A percentile compares a stretch with the other conserved stretches of the same genome.
Evolutionary conservation across 2,329 filamentous ascomycete genomes (phyloP).

Genomic region (Nannizzia gypsea): DNA sequence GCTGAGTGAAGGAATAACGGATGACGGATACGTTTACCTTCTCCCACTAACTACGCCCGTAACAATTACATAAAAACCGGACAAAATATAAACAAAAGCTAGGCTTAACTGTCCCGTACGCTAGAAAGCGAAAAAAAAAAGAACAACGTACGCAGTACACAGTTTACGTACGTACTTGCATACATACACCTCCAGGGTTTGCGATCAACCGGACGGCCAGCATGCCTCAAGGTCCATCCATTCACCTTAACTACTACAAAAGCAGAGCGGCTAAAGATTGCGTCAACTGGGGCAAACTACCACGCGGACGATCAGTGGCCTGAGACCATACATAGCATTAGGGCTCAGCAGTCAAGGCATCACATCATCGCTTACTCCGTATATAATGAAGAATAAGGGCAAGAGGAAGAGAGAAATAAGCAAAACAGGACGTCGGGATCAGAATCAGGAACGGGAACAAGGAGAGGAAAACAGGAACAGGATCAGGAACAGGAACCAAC

Average conservation of each 20-base stretch:
- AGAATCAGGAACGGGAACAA: background rate
- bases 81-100: background rate
- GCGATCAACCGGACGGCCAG: background rate
- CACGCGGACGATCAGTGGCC: background rate
- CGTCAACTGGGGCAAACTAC: background rate
- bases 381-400: too few relatives aligned
- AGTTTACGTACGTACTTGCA: too few relatives aligned
- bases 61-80: background rate
- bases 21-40: background rate
- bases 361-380: background rate
- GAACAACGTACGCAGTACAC: too few relatives aligned
- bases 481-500: background rate
- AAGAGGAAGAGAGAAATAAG: background rate
- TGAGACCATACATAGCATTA: background rate
- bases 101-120: background rate
- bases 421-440: background rate
- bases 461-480: background rate
- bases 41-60: background rate
- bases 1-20: background rate
- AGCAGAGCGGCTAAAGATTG: background rate
- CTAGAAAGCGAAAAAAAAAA: background rate
- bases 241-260: background rate
- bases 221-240: background rate
- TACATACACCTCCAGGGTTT: too few relatives aligned
- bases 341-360: background rate